Conservation (phyloP, 2,329 filamentous ascomycete species). For the Fusarium falciforme region DNA sequence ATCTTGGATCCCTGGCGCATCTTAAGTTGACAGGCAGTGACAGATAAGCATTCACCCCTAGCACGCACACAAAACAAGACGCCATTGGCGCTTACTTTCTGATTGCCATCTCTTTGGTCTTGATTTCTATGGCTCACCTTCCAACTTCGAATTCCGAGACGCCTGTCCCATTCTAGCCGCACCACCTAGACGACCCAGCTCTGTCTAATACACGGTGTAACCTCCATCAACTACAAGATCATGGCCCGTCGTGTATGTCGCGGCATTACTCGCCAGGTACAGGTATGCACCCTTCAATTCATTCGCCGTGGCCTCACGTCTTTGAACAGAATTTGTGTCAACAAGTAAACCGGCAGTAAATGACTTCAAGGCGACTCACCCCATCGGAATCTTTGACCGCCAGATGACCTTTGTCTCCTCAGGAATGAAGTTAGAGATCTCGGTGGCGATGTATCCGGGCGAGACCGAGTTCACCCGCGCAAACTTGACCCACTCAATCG, state of each 20-base stretch:
- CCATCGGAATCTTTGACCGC: not conserved
- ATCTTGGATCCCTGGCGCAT: too few relatives aligned
- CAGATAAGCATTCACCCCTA: too few relatives aligned
- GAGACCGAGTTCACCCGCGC: constrained; percentile 64
- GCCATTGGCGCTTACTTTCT: too few relatives aligned
- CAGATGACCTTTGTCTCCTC: constrained; percentile 69
- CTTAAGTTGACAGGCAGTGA: too few relatives aligned
- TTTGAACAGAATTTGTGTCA: too few relatives aligned
- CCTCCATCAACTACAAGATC: constrained; percentile 61
- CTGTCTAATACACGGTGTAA: constrained; percentile 24
- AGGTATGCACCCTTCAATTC: not conserved
- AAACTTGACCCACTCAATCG: constrained; percentile 65
- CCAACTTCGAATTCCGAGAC: too few relatives aligned
- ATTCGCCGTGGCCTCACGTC: not conserved
- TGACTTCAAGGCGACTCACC: not conserved
- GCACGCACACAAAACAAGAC: too few relatives aligned
- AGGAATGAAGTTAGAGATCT: constrained; percentile 55
- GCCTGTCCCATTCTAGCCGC: too few relatives aligned
- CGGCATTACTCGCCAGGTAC: constrained; percentile 53
- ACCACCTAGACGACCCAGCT: too few relatives aligned
- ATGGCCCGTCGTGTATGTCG: constrained; percentile 62
- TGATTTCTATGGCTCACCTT: too few relatives aligned
- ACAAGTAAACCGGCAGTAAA: too few relatives aligned
- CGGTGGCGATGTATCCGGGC: constrained; percentile 60
- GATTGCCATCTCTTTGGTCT: too few relatives aligned